Evolutionary conservation across 176 grass and related monocot genomes (phyloP).

Genomic region (Carex kokanica): DNA sequence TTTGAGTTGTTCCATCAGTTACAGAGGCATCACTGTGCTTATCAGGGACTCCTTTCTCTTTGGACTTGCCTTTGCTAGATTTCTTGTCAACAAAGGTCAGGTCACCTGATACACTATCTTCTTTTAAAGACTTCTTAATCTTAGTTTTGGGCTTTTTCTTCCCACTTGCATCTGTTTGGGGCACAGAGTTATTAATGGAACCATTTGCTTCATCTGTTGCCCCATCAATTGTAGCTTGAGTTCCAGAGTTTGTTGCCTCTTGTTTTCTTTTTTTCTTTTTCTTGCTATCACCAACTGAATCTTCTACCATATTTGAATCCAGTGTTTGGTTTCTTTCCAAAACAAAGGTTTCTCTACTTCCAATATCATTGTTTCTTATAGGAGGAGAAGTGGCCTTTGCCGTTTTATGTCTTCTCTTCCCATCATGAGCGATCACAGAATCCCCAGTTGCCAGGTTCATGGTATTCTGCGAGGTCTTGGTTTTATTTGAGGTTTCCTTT

Average conservation of each 20-base stretch:
- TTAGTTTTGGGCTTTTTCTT: background rate
- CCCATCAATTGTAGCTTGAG: background rate
- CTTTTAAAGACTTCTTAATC: constrained; percentile 1
- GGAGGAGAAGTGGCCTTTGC: constrained; percentile 22
- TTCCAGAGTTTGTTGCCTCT: background rate
- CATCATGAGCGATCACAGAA: background rate
- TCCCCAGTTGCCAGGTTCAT: background rate
- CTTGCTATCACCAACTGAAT: constrained; percentile 41
- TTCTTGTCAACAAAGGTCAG: background rate
- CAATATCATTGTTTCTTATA: constrained; percentile 31
- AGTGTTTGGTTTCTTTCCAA: constrained; percentile 33
- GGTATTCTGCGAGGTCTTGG: background rate
- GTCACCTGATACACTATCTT: background rate
- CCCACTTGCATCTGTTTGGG: background rate
- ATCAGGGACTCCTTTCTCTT: background rate
- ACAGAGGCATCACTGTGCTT: background rate
- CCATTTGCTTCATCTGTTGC: background rate
- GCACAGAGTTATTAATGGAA: background rate
- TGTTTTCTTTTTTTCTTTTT: constrained; percentile 54
- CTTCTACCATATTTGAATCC: constrained; percentile 33
- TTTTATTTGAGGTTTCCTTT: background rate
- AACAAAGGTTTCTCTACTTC: background rate
- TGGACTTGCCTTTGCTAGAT: background rate
- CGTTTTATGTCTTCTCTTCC: background rate
- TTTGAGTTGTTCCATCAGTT: background rate